Percentiles rank a stretch among this genome's conserved stretches.
Conservation (phyloP, 2,329 filamentous ascomycete genomes). For the Lachnellula suecica region DNA sequence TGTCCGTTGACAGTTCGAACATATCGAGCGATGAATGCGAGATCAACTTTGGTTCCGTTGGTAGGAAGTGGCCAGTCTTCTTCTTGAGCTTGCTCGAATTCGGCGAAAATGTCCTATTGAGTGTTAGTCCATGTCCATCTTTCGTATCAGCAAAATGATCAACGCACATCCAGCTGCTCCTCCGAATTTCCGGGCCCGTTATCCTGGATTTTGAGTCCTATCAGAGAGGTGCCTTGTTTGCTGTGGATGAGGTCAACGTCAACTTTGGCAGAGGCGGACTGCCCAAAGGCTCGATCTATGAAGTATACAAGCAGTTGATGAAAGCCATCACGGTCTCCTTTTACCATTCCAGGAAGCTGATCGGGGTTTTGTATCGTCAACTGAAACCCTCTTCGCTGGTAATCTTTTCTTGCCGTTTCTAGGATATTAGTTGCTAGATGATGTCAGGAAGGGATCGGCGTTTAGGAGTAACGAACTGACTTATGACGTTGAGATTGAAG, state of each 20-base stretch:
- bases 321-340: slow-evolving; percentile 16
- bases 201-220: slow-evolving; percentile 23
- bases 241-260: slow-evolving; percentile 18
- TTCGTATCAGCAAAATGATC: too few relatives aligned
- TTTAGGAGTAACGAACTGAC: too few relatives aligned
- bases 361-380: too few relatives aligned
- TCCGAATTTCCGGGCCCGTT: slow-evolving; percentile 25
- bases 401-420: too few relatives aligned
- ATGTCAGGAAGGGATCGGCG: too few relatives aligned
- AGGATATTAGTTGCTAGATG: too few relatives aligned
- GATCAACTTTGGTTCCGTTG: slow-evolving; percentile 13
- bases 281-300: slow-evolving; percentile 24
- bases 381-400: too few relatives aligned
- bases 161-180: slow-evolving; percentile 23
- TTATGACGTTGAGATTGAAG: too few relatives aligned
- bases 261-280: slow-evolving; percentile 22
- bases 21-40: slow-evolving; percentile 24
- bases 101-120: slow-evolving; percentile 24
- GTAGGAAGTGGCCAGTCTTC: slow-evolving; percentile 17
- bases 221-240: slow-evolving; percentile 12
- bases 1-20: slow-evolving; percentile 25
- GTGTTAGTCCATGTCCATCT: too few relatives aligned
- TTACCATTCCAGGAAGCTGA: too few relatives aligned
- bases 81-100: slow-evolving; percentile 23
- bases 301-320: slow-evolving; percentile 23